Evolutionary conservation across 192 early-diverging fungal genomes (phyloP), one percentile per base, ranked within the genome.

Genomic region (Gonapodya sp.): DNA sequence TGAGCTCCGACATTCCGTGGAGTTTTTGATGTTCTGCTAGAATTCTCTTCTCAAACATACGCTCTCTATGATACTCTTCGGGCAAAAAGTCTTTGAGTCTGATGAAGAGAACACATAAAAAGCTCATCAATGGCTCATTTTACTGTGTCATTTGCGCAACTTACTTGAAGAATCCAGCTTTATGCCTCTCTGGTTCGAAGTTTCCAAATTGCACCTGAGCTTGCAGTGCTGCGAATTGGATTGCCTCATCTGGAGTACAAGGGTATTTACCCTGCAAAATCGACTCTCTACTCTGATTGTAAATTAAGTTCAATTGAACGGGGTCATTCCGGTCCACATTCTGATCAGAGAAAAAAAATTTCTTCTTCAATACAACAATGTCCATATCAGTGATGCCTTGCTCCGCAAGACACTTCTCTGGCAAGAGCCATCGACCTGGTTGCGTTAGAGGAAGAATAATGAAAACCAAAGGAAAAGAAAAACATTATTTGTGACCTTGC

Each of bases 331-430:
- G 82, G 81, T 91, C 89, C 36, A 91, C 84, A 80, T 87, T 89
- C 79, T 88, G 86, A 78, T 91, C 90, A 14, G 90, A 86, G 79
- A 85, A 89, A 36, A 89, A 91, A 78, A 91, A 91, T 82, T 91
- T 91, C 79, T 91, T 91, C 36, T 90, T 90, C 0, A 91, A 85
- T 16, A 90, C 77, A 32, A 91, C 86, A 18, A 81, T 75, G 78
- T 87, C 86, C 0, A 79, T 80, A 34, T 89, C 87, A 35, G 79
- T 80, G 1, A 91, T 36, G 37, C 88, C 85, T 83, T 91, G 89
- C 78, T 91, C 89, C 0, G 87, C 82, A 18, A 91, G 81, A 0
- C 86, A 88, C 34, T 88, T 82, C 2, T 89, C 87, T 0, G 89
- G 86, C 73, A 86, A 87, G 18, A 91, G 81, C 89, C 89, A 91